Evolutionary conservation across 2,329 filamentous ascomycete species (phyloP).

Genomic region (Nothophaeocryptopus gaeumannii): DNA sequence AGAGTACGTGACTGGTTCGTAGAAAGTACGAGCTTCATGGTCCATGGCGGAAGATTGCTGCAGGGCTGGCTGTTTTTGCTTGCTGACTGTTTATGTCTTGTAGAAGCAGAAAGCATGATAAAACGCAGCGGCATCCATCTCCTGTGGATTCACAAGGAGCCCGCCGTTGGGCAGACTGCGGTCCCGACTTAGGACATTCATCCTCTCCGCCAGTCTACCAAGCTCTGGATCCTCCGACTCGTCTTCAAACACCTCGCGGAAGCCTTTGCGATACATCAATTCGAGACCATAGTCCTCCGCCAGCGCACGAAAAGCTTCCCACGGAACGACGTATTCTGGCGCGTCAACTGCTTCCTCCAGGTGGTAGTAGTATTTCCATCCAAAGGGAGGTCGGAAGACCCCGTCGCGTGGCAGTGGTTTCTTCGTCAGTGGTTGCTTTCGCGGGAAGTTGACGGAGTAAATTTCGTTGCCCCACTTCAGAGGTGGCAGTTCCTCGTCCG

Average conservation of each 20-base stretch:
- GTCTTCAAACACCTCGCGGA: conserved; percentile 85
- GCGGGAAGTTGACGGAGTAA: conserved; percentile 85
- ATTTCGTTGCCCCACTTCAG: conserved; percentile 89
- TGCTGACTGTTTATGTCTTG: conserved; percentile 50
- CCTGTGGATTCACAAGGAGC: conserved; percentile 73
- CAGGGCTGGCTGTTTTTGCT: background rate
- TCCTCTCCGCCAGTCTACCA: conserved; percentile 85
- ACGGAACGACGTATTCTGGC: conserved; percentile 95
- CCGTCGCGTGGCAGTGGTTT: conserved; percentile 66
- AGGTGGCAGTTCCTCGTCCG: conserved; percentile 23
- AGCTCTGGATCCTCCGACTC: conserved; percentile 82
- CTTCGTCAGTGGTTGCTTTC: conserved; percentile 45
- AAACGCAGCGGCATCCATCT: conserved; percentile 87
- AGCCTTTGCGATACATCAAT: conserved; percentile 87
- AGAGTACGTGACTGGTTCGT: background rate
- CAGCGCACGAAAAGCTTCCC: conserved; percentile 93
- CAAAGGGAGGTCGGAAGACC: conserved; percentile 88
- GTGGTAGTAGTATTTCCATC: conserved; percentile 98
- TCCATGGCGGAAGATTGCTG: background rate
- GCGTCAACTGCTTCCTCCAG: conserved; percentile 95
- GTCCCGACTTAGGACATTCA: conserved; percentile 78
- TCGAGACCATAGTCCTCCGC: conserved; percentile 97
- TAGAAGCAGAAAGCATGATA: conserved; percentile 97
- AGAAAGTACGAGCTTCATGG: background rate
- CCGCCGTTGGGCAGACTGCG: conserved; percentile 46